Percentiles rank a stretch among this genome's conserved stretches.
Conservation (phyloP, 2,329 filamentous ascomycete genomes). For the Stagonosporopsis vannaccii region DNA sequence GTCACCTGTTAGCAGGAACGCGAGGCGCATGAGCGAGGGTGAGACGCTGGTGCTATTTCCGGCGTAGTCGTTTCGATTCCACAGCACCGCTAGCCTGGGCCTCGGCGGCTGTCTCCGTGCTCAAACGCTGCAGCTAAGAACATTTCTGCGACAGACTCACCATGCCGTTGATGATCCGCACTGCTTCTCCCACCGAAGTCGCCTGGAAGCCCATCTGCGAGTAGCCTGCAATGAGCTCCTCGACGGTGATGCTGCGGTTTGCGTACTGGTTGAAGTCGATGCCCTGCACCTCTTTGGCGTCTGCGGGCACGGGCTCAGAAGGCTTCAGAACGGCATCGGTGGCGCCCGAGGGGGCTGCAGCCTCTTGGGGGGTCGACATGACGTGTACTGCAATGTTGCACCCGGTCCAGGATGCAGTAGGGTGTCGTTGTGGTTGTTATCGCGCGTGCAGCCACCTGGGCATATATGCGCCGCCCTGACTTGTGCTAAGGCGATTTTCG, state of each 20-base stretch:
- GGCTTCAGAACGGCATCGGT: constrained; percentile 84
- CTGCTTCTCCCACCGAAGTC: constrained; percentile 81
- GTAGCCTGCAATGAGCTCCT: constrained; percentile 84
- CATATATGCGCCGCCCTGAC: background rate
- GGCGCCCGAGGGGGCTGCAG: constrained; percentile 53
- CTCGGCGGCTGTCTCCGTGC: constrained; percentile 30
- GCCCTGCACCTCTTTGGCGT: constrained; percentile 82
- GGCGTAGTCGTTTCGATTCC: constrained; percentile 41
- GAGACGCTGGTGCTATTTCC: constrained; percentile 36
- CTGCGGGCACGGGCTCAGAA: constrained; percentile 81
- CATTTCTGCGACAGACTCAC: constrained; percentile 57
- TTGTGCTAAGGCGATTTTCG: constrained; percentile 1
- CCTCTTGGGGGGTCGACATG: constrained; percentile 33
- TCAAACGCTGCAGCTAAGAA: constrained; percentile 21
- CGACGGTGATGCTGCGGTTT: constrained; percentile 78
- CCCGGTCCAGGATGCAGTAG: background rate
- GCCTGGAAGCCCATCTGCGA: constrained; percentile 86
- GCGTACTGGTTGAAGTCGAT: constrained; percentile 89
- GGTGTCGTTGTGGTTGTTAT: constrained; percentile 7
- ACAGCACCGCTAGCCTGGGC: constrained; percentile 35
- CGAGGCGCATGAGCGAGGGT: constrained; percentile 26
- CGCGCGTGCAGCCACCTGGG: background rate
- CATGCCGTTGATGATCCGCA: constrained; percentile 95
- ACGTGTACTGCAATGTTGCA: constrained; percentile 14
- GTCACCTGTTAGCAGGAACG: constrained; percentile 39